Percentiles rank a stretch among this genome's conserved stretches.
These are phyloP conservation scores for Periconia sp. DNA, from an alignment of 2,329 filamentous ascomycete genomes.

Conservation along the genomic window DNA sequence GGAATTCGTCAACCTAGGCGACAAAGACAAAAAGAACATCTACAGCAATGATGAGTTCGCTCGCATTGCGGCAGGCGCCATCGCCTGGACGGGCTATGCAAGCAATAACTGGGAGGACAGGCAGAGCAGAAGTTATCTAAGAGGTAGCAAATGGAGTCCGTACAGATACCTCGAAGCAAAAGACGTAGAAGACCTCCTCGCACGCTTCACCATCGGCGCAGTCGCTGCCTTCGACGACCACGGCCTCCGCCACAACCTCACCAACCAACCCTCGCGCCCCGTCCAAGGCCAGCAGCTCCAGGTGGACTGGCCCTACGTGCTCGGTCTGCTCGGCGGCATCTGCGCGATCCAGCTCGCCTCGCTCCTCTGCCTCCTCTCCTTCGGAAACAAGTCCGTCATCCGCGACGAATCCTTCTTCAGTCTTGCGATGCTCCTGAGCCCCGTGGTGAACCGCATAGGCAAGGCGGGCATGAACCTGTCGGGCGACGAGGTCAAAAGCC, in stretches of 20 bases:
- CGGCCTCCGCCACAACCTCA: slow-evolving; percentile 30
- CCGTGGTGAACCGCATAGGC: slow-evolving; percentile 32
- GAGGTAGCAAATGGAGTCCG: slow-evolving; percentile 34
- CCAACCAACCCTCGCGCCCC: slow-evolving; percentile 21
- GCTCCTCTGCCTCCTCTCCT: slow-evolving; percentile 23
- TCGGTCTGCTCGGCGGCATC: slow-evolving; percentile 27
- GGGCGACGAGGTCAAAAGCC: slow-evolving; percentile 36
- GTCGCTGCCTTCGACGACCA: slow-evolving; percentile 44
- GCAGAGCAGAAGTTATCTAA: slow-evolving; percentile 28
- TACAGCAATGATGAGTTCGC: slow-evolving; percentile 37
- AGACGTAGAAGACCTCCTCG: slow-evolving; percentile 29
- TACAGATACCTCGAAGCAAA: slow-evolving; percentile 7
- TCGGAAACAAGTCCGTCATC: slow-evolving; percentile 38
- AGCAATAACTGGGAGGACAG: slow-evolving; percentile 14
- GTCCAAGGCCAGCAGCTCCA: slow-evolving; percentile 34
- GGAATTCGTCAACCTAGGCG: slow-evolving; percentile 25
- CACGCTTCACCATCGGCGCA: slow-evolving; percentile 37
- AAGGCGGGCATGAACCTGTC: slow-evolving; percentile 32
- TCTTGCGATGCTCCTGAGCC: slow-evolving; percentile 38
- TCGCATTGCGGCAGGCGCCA: slow-evolving; percentile 35
- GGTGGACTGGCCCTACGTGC: slow-evolving; percentile 36
- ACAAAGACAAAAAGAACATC: slow-evolving; percentile 23
- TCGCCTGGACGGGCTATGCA: slow-evolving; percentile 38
- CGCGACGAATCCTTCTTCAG: slow-evolving; percentile 40
- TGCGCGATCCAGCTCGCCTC: slow-evolving; percentile 32